phyloP scores from a whole-genome alignment of 495 filamentous ascomycete genomes.

The Xylaria intraflava region DNA sequence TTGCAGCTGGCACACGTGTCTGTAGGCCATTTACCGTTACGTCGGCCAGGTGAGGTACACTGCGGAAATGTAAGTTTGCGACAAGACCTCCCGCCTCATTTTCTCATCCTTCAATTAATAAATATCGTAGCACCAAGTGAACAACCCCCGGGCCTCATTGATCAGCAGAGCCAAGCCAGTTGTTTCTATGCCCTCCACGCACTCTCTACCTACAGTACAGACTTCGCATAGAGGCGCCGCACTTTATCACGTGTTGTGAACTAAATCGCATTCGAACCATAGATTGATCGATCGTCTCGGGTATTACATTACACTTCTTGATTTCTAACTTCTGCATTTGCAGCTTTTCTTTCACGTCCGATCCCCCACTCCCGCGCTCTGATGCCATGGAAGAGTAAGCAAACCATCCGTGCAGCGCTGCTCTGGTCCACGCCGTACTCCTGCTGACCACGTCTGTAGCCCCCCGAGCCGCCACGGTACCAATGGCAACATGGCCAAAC shows the following conservation, averaged over 20 bases:
- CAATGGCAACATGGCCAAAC: conserved; percentile 12
- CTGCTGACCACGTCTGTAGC: conserved; percentile 16
- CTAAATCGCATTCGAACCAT: not conserved
- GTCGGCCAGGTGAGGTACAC: no score
- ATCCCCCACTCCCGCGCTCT: not conserved
- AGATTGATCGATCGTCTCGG: not conserved
- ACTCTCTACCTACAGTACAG: not conserved
- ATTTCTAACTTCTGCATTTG: conserved; percentile 6
- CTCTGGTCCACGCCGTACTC: conserved; percentile 10
- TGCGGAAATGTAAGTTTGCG: not conserved
- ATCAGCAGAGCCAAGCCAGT: not conserved
- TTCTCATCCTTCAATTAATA: not conserved
- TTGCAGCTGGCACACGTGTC: no score
- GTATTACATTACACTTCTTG: not conserved
- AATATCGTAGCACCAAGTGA: no score
- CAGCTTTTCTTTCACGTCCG: conserved; percentile 1
- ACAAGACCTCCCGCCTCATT: not conserved
- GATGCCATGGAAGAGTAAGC: conserved; percentile 18
- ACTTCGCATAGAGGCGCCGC: not conserved
- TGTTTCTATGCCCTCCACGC: no score
- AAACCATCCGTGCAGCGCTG: not conserved
- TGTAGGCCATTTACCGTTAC: no score
- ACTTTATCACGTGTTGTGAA: not conserved
- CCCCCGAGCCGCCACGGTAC: conserved; percentile 13
- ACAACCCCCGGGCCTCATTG: not conserved